phyloP scores from a whole-genome alignment of 306 rosid genomes.

The Glycine latifolia region DNA sequence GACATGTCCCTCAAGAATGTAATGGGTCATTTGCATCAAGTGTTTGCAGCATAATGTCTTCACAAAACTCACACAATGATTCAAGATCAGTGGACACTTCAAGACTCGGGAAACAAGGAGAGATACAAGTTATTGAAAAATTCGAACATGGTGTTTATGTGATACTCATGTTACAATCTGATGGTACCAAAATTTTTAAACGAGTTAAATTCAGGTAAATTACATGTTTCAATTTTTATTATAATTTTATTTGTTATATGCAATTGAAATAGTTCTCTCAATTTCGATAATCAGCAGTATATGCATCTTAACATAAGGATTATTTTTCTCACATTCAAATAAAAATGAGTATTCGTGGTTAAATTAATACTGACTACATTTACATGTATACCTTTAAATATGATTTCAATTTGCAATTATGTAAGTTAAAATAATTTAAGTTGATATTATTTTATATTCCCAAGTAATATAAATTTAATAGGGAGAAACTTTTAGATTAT shows the following conservation, averaged over 20 bases:
- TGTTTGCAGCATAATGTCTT: slow-evolving; percentile 36
- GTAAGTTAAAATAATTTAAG: background rate
- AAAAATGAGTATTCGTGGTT: background rate
- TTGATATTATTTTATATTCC: background rate
- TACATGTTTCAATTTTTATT: slow-evolving; percentile 18
- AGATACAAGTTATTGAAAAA: slow-evolving; percentile 72
- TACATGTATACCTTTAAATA: background rate
- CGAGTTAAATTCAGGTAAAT: slow-evolving; percentile 86
- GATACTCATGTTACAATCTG: slow-evolving; percentile 51
- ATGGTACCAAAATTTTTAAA: slow-evolving; percentile 66
- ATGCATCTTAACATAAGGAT: background rate
- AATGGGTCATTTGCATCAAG: slow-evolving; percentile 37
- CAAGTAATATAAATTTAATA: background rate
- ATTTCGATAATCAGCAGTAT: background rate
- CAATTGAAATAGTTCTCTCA: background rate
- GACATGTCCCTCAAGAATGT: background rate
- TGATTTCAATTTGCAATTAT: background rate
- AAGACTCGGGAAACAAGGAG: slow-evolving; percentile 40
- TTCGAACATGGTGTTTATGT: slow-evolving; percentile 85
- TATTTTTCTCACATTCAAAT: background rate
- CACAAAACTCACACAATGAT: slow-evolving; percentile 46
- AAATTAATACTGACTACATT: background rate
- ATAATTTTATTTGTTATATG: background rate
- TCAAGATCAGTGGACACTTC: slow-evolving; percentile 55
- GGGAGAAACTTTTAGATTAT: background rate